A percentile compares a stretch with the other conserved stretches of the same genome.
Evolutionary conservation across 164 flowering plant species (phyloP).

Genomic region (Pachysandra terminalis): DNA sequence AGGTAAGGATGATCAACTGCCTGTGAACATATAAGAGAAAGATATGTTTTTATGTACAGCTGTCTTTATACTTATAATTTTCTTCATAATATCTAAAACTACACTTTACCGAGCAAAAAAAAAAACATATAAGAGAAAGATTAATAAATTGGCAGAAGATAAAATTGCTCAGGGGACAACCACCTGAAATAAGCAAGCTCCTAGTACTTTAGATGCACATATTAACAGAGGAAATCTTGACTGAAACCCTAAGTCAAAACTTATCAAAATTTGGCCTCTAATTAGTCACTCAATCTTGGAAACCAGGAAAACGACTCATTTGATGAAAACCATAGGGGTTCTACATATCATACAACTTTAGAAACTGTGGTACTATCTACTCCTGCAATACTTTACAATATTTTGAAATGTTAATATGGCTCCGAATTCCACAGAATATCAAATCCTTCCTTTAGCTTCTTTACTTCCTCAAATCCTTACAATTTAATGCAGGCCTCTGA

Average conservation of each 20-base stretch:
- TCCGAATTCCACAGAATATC: neutral
- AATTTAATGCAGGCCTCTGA: neutral
- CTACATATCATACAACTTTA: no score
- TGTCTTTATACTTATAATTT: no score
- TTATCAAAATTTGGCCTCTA: neutral
- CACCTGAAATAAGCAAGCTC: neutral
- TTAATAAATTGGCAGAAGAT: neutral
- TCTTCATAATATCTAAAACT: no score
- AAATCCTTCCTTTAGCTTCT: neutral
- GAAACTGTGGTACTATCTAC: neutral
- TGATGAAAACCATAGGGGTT: no score
- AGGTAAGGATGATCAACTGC: conserved; percentile 98
- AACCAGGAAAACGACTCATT: neutral
- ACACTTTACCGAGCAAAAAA: no score
- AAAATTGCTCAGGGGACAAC: no score
- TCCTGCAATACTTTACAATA: neutral
- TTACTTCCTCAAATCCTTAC: neutral
- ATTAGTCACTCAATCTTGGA: neutral
- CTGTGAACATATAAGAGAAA: conserved; percentile 33
- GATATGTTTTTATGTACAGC: no score
- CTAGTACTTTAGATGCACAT: neutral
- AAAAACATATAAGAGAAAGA: no score
- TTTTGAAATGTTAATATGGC: neutral
- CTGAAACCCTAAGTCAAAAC: neutral
- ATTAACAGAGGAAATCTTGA: neutral